These are phyloP conservation scores for Venturia effusa DNA, from an alignment of 2,329 filamentous ascomycete species.

Conservation along the genomic window DNA sequence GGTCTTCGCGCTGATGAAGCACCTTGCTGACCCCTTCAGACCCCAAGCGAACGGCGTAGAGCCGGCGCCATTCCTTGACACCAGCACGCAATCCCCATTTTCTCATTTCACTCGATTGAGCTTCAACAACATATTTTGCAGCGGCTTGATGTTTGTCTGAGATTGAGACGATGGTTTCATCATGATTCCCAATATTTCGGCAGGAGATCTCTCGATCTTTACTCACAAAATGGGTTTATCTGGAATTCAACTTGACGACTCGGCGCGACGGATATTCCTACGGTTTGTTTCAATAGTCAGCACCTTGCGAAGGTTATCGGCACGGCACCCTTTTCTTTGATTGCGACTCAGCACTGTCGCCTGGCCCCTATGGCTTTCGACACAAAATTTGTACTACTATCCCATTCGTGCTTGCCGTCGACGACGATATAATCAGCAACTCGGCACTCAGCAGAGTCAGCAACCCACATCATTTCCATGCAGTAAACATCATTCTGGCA, in stretches of 20 bases:
- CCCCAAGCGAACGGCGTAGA: slow-evolving; percentile 16
- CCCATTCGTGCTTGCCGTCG: slow-evolving; percentile 5
- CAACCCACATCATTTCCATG: slow-evolving; percentile 4
- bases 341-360: slow-evolving; percentile 8
- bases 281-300: slow-evolving; percentile 10
- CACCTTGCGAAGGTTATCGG: slow-evolving; percentile 7
- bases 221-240: slow-evolving; percentile 4
- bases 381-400: slow-evolving; percentile 10
- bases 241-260: slow-evolving; percentile 7
- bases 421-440: slow-evolving; percentile 9
- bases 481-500: slow-evolving; percentile 7
- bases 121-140: background rate
- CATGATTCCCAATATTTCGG: slow-evolving; percentile 6
- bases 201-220: background rate
- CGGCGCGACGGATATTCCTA: slow-evolving; percentile 10
- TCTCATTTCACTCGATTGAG: background rate
- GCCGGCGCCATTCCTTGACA: background rate
- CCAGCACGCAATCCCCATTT: background rate
- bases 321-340: slow-evolving; percentile 10
- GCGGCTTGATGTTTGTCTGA: background rate
- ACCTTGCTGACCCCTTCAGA: slow-evolving; percentile 17
- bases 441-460: slow-evolving; percentile 9
- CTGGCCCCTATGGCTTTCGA: slow-evolving; percentile 11
- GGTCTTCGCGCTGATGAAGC: slow-evolving; percentile 19
- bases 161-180: slow-evolving; percentile 5